Conservation (phyloP, 2,329 filamentous ascomycete species). For the Fusarium sp. region DNA sequence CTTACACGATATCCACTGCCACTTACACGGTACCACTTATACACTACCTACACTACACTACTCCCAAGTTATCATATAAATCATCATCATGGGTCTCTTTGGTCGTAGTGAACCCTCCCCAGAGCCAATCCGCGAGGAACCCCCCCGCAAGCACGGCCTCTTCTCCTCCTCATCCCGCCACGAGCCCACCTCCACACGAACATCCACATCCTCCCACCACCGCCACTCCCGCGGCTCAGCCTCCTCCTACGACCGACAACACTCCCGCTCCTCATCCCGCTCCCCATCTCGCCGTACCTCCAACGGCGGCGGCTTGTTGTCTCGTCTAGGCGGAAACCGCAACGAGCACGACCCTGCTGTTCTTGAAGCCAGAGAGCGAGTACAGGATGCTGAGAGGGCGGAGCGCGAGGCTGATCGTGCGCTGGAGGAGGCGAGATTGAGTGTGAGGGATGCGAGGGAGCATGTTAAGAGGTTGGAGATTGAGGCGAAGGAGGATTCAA, state of each 20-base stretch:
- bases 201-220: constrained; percentile 37
- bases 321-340: constrained; percentile 51
- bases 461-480: constrained; percentile 70
- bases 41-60: background rate
- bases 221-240: constrained; percentile 15
- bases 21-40: background rate
- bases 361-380: constrained; percentile 66
- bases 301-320: constrained; percentile 51
- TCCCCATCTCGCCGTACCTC: constrained; percentile 18
- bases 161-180: constrained; percentile 45
- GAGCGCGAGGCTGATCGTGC: constrained; percentile 74
- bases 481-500: constrained; percentile 72
- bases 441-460: constrained; percentile 70
- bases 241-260: constrained; percentile 27
- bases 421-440: constrained; percentile 63
- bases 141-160: constrained; percentile 48
- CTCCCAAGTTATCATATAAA: background rate
- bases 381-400: constrained; percentile 69
- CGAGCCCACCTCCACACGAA: constrained; percentile 39
- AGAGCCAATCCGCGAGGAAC: constrained; percentile 44
- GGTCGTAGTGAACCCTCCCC: constrained; percentile 44
- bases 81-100: constrained; percentile 47
- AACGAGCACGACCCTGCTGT: constrained; percentile 69
- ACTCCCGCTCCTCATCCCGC: constrained; percentile 16
- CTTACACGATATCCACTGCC: background rate